These are phyloP conservation scores for Pistacia vera DNA, from an alignment of 345 rosid species.

Conservation along the genomic window DNA sequence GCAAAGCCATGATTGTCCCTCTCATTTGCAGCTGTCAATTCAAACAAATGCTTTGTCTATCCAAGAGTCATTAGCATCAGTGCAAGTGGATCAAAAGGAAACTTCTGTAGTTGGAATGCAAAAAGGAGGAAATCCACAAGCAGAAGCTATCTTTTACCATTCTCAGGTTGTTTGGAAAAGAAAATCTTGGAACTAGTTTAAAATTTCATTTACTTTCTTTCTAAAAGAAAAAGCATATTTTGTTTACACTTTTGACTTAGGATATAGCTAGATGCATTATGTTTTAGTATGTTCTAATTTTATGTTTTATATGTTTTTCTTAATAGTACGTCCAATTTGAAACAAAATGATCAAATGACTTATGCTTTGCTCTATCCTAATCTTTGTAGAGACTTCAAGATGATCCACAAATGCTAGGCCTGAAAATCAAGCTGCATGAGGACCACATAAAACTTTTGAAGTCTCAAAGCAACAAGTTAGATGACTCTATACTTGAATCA, in stretches of 20 bases:
- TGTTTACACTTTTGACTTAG: neutral
- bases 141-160: conserved; percentile 36
- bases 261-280: neutral
- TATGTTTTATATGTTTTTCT: neutral
- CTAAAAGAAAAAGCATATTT: neutral
- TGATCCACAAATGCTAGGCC: conserved; percentile 58
- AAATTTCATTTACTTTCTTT: neutral
- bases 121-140: conserved; percentile 47
- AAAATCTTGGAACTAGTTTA: neutral
- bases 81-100: conserved; percentile 42
- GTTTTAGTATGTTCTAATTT: neutral
- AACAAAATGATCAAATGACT: neutral
- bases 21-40: conserved; percentile 33
- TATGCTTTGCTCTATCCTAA: conserved; percentile 13
- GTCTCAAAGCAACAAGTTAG: conserved; percentile 55
- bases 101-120: conserved; percentile 28
- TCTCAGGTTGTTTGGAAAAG: conserved; percentile 36
- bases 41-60: conserved; percentile 23
- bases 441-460: conserved; percentile 51
- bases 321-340: neutral
- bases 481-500: conserved; percentile 58
- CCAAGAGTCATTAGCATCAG: conserved; percentile 35
- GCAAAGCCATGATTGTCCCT: conserved; percentile 1
- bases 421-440: conserved; percentile 71
- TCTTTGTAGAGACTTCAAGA: conserved; percentile 66